Percentiles rank a stretch among this genome's conserved stretches.
These are phyloP conservation scores for Pyrenopolyporus hunteri DNA, from an alignment of 495 filamentous ascomycete species.

Conservation along the genomic window DNA sequence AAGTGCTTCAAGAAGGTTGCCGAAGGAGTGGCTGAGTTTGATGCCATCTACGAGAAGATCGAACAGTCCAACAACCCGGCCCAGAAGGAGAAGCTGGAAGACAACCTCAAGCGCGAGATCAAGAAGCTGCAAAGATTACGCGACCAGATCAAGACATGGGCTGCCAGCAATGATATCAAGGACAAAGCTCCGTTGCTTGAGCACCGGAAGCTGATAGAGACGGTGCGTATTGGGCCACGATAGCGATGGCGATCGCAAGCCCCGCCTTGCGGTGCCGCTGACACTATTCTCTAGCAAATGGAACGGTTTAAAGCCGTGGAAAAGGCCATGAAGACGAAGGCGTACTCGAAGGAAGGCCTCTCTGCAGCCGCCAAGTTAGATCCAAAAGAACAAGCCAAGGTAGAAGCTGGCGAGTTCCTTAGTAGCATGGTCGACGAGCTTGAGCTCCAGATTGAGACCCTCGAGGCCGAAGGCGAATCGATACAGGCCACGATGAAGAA, in stretches of 20 bases:
- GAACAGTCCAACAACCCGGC: constrained; percentile 85
- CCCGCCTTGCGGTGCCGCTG: constrained; percentile 13
- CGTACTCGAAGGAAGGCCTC: constrained; percentile 96
- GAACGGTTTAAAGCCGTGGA: constrained; percentile 99
- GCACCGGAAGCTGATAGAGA: constrained; percentile 93
- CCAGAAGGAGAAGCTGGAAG: constrained; percentile 97
- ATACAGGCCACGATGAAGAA: constrained; percentile 92
- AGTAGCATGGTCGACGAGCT: constrained; percentile 89
- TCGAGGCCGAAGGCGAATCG: constrained; percentile 88
- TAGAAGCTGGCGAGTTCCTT: constrained; percentile 84
- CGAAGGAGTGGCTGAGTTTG: constrained; percentile 91
- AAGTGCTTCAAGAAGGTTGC: constrained; percentile 97
- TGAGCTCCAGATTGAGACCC: constrained; percentile 86
- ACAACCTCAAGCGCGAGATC: constrained; percentile 97
- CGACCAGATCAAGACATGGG: constrained; percentile 99
- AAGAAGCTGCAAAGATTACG: constrained; percentile 98
- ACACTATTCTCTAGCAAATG: constrained; percentile 78
- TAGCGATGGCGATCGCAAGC: constrained; percentile 7
- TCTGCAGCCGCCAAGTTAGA: constrained; percentile 90
- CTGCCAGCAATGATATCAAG: constrained; percentile 95
- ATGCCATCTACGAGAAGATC: constrained; percentile 95
- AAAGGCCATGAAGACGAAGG: constrained; percentile 99
- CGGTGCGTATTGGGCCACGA: constrained; percentile 60
- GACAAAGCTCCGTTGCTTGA: constrained; percentile 95
- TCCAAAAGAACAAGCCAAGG: constrained; percentile 91